phyloP scores from a whole-genome alignment of 2,329 filamentous ascomycete species.

The Aspergillus sp. region DNA sequence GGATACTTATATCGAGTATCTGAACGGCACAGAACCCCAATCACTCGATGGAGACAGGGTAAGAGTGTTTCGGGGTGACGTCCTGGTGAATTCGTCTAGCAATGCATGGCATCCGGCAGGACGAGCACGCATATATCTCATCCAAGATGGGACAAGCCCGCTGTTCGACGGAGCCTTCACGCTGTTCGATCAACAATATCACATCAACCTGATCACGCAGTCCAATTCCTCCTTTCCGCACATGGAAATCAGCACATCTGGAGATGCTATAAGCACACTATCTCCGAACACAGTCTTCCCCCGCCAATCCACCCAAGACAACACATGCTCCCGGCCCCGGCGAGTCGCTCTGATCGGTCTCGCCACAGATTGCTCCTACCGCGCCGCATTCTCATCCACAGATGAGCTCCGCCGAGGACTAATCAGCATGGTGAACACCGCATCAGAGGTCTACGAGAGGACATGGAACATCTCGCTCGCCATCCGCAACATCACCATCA shows the following conservation, averaged over 20 bases:
- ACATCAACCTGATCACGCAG: slow-evolving; percentile 1
- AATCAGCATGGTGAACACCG: slow-evolving; percentile 70
- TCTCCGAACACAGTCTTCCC: neutral
- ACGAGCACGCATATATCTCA: slow-evolving; percentile 16
- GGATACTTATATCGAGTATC: slow-evolving; percentile 11
- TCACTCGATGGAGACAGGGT: neutral
- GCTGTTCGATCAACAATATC: slow-evolving; percentile 4
- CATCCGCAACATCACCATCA: slow-evolving; percentile 78
- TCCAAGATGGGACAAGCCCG: slow-evolving; percentile 10
- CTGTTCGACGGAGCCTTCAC: slow-evolving; percentile 17
- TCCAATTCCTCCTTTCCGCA: too few species aligned
- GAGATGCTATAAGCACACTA: neutral
- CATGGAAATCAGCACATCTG: too few species aligned
- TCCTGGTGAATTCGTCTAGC: neutral
- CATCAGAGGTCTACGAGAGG: slow-evolving; percentile 80
- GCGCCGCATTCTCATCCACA: slow-evolving; percentile 56
- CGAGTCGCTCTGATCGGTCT: slow-evolving; percentile 86
- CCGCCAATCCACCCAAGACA: neutral
- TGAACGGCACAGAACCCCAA: slow-evolving; percentile 6
- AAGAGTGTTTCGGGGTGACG: slow-evolving; percentile 9
- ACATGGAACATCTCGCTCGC: slow-evolving; percentile 92
- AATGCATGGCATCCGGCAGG: slow-evolving; percentile 4
- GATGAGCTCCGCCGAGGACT: slow-evolving; percentile 53
- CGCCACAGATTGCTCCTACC: slow-evolving; percentile 88
- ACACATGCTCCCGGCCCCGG: slow-evolving; percentile 71